A percentile compares a stretch with the other conserved stretches of the same genome.
Conservation (phyloP, 306 rosid species). For the Lithocarpus polystachyus region DNA sequence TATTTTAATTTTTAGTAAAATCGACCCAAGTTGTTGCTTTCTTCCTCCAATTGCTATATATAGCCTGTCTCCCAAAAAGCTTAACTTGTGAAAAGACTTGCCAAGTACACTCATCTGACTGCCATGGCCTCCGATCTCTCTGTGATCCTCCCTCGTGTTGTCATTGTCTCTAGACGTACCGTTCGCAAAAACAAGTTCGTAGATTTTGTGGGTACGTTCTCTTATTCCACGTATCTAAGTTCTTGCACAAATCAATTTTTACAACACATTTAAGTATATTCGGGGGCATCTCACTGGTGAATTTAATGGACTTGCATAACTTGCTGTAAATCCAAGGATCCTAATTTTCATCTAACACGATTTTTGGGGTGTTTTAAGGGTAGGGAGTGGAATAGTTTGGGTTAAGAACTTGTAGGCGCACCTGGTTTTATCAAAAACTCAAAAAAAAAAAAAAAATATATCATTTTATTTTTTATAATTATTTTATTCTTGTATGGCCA, state of each 20-base stretch:
- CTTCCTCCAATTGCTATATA: background rate
- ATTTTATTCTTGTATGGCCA: background rate
- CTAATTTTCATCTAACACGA: too few species aligned
- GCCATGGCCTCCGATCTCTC: slow-evolving; percentile 73
- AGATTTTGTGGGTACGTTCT: slow-evolving; percentile 73
- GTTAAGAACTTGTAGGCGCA: too few species aligned
- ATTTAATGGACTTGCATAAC: too few species aligned
- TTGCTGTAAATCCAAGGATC: too few species aligned
- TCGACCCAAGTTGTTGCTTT: background rate
- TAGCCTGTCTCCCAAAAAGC: background rate
- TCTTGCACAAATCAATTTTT: background rate
- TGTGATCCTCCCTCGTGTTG: slow-evolving; percentile 80
- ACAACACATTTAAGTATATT: background rate
- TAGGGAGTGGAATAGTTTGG: too few species aligned
- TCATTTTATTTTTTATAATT: too few species aligned
- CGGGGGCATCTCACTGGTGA: too few species aligned
- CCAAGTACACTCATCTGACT: background rate
- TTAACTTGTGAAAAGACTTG: background rate
- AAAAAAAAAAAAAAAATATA: background rate
- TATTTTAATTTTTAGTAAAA: background rate
- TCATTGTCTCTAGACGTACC: slow-evolving; percentile 88
- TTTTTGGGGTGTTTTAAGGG: too few species aligned
- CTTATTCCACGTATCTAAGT: too few species aligned
- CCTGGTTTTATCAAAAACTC: too few species aligned
- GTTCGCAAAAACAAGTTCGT: slow-evolving; percentile 96